Percentiles rank a stretch among this genome's conserved stretches.
Evolutionary conservation across 345 rosid genomes (phyloP).

Genomic region (Microcos paniculata): DNA sequence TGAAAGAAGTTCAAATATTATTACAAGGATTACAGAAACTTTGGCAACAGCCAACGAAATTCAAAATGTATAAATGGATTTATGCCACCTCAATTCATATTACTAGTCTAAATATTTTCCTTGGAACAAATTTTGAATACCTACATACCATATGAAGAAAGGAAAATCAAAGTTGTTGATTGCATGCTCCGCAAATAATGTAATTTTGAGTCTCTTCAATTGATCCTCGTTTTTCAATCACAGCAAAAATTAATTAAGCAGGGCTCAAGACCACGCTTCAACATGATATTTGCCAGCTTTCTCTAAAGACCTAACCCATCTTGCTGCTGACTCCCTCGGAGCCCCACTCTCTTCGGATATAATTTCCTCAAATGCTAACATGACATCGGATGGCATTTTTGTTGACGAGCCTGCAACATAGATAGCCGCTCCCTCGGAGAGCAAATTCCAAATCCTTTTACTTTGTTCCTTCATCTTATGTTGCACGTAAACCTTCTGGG

Average conservation of each 20-base stretch:
- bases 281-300: constrained; percentile 82
- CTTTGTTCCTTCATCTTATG: constrained; percentile 73
- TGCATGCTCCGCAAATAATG: background rate
- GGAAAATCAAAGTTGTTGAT: background rate
- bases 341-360: constrained; percentile 59
- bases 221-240: background rate
- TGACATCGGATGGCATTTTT: constrained; percentile 85
- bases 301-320: constrained; percentile 68
- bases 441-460: constrained; percentile 57
- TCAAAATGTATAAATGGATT: background rate
- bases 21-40: background rate
- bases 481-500: constrained; percentile 86
- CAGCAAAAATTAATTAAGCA: background rate
- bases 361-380: constrained; percentile 73
- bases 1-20: background rate
- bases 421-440: constrained; percentile 60
- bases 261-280: constrained; percentile 89
- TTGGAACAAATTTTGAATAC: background rate
- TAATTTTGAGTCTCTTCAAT: background rate
- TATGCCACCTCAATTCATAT: background rate
- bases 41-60: background rate
- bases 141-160: background rate
- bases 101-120: background rate
- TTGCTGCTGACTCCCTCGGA: constrained; percentile 52
- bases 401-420: constrained; percentile 91